Evolutionary conservation across 2,329 filamentous ascomycete genomes (phyloP), one percentile per base, ranked within the genome.

Genomic region (Arthroderma sp.): DNA sequence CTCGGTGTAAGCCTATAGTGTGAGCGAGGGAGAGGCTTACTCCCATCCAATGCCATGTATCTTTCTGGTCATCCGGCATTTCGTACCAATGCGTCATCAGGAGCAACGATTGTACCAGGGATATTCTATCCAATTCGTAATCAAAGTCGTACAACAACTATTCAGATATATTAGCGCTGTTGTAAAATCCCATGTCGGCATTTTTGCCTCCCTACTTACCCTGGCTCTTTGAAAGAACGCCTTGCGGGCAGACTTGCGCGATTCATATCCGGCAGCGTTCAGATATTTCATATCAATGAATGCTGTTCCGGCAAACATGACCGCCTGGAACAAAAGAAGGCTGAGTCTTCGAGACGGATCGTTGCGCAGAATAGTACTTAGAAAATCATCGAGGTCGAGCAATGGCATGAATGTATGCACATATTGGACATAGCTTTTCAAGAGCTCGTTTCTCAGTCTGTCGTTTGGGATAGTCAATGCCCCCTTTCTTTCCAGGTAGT

Each of bases 11-110:
- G 4, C 89, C 88, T 51, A 95, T 94, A 8, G 88, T 94, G 62
- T 94, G 86, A 43, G 87, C 88, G 39, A 95, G 71, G 8, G 88
- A 94, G 48, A 94, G 85, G 36, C 88, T 89, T 33, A 95, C 85
- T 11, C 89, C 89, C 85, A 95, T 94, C 89, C 88, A 95, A 60
- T 95, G 88, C 85, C 89, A 95, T 38, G 88, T 95, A 61, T 95
- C 89, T 63, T 95, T 95, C 60, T 94, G 86, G 61, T 95, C 89
- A 64, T 95, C 87, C 0, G 88, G 88, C 8, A 86, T 94, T 64
- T 95, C 88, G 61, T 95, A 95, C 83, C 89, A 96, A 62, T 94
- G 94, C 3, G 88, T 94, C 83, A 95, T 88, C 48, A 95, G 73
- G 27, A 95, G 72, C 22, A 95, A 72, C 4, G 85, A 82, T 64